These are phyloP conservation scores for Prunus davidiana DNA, from an alignment of 306 rosid species.

Conservation along the genomic window DNA sequence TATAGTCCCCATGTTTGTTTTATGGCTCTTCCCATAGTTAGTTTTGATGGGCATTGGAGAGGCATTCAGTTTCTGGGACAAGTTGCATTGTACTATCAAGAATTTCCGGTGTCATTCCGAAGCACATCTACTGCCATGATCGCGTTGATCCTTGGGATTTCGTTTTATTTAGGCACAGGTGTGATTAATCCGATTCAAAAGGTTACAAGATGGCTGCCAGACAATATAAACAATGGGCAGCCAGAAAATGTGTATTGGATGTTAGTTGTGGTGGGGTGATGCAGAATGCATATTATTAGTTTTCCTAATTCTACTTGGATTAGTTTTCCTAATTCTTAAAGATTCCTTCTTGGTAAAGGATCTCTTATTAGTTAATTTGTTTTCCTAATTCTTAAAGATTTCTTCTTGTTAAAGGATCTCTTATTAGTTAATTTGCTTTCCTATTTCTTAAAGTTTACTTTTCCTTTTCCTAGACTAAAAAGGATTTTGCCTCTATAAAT, in stretches of 20 bases:
- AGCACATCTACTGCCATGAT: constrained; percentile 66
- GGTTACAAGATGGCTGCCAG: constrained; percentile 55
- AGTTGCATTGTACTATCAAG: constrained; percentile 61
- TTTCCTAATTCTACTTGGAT: too few relatives aligned
- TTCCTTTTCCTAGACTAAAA: too few relatives aligned
- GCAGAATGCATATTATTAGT: too few relatives aligned
- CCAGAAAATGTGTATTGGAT: constrained; percentile 56
- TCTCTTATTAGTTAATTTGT: too few relatives aligned
- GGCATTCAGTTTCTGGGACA: constrained; percentile 71
- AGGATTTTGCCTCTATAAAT: too few relatives aligned
- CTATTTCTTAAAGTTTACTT: too few relatives aligned
- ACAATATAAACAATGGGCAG: constrained; percentile 49
- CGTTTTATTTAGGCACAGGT: constrained; percentile 45
- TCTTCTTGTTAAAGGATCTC: too few relatives aligned
- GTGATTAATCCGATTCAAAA: constrained; percentile 36
- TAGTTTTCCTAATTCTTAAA: too few relatives aligned
- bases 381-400: too few relatives aligned
- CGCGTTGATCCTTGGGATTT: constrained; percentile 37
- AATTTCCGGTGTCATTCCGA: constrained; percentile 46
- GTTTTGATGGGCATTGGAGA: constrained; percentile 60
- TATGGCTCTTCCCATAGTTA: constrained; percentile 69
- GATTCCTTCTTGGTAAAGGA: too few relatives aligned
- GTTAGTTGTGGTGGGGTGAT: constrained; percentile 37
- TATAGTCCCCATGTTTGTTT: constrained; percentile 28
- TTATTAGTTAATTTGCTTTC: too few relatives aligned